These are phyloP conservation scores for Cryptosporidium andersoni DNA, from an alignment of 169 alveolate genomes.

Conservation along the genomic window DNA sequence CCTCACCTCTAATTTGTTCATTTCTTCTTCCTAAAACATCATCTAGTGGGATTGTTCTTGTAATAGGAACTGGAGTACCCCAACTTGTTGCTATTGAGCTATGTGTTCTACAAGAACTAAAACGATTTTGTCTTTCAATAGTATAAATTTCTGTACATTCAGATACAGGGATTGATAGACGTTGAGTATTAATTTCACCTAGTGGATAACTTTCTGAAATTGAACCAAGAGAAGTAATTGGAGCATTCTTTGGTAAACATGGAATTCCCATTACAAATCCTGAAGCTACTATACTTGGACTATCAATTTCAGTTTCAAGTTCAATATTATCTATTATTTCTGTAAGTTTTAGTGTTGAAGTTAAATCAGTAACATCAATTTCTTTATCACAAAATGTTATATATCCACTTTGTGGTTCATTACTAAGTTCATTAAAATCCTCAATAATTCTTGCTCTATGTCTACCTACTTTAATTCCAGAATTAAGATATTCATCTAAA, in stretches of 20 bases:
- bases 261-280: constrained; percentile 70
- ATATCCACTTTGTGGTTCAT: not conserved
- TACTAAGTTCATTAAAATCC: not conserved
- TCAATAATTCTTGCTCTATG: constrained; percentile 12
- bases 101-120: constrained; percentile 50
- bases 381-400: not conserved
- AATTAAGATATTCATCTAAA: not conserved
- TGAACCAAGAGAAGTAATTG: constrained; percentile 61
- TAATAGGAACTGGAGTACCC: constrained; percentile 71
- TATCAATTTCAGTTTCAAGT: constrained; percentile 3
- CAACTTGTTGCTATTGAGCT: constrained; percentile 71
- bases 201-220: constrained; percentile 2
- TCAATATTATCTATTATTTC: not conserved
- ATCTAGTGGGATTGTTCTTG: constrained; percentile 64
- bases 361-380: not conserved
- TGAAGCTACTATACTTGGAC: constrained; percentile 66
- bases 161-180: constrained; percentile 60
- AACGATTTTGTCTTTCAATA: not conserved
- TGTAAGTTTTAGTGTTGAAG: not conserved
- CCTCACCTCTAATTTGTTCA: constrained; percentile 10
- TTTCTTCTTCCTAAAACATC: constrained; percentile 51
- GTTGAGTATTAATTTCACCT: not conserved
- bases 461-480: not conserved
- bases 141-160: constrained; percentile 1
- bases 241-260: constrained; percentile 40